Percentiles rank a stretch among this genome's conserved stretches.
Evolutionary conservation across 352 stramenopile genomes (phyloP).

Genomic region (Pythium brachiatum): DNA sequence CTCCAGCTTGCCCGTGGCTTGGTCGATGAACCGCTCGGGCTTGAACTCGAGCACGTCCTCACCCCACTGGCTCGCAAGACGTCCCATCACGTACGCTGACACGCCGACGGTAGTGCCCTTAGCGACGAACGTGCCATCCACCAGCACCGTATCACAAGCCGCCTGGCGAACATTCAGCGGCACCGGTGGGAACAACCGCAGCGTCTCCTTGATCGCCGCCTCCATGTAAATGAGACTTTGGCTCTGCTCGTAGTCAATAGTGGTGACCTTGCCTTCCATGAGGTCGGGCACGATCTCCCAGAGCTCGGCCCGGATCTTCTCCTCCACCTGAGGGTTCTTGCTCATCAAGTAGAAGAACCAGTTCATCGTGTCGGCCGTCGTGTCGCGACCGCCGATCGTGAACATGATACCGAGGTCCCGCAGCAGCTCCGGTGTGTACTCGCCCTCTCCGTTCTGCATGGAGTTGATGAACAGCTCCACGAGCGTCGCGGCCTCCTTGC

Average conservation of each 20-base stretch:
- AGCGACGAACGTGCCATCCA: conserved; percentile 34
- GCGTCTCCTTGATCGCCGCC: conserved; percentile 36
- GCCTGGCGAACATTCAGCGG: conserved; percentile 27
- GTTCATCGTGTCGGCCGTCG: conserved; percentile 39
- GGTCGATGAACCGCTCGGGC: conserved; percentile 32
- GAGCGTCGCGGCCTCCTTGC: conserved; percentile 14
- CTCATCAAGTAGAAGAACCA: conserved; percentile 45
- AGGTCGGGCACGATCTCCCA: conserved; percentile 21
- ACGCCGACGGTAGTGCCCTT: conserved; percentile 28
- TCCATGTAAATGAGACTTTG: conserved; percentile 20
- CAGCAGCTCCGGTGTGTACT: conserved; percentile 25
- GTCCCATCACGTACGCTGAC: conserved; percentile 30
- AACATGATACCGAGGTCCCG: conserved; percentile 49
- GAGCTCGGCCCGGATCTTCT: conserved; percentile 30
- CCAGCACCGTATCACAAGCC: conserved; percentile 30
- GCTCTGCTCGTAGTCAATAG: conserved; percentile 15
- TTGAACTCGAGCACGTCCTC: conserved; percentile 31
- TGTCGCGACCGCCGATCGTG: conserved; percentile 46
- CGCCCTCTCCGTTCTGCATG: conserved; percentile 15
- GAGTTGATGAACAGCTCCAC: conserved; percentile 25
- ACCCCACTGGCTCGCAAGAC: conserved; percentile 31
- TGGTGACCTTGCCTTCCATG: conserved; percentile 2
- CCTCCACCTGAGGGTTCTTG: conserved; percentile 35
- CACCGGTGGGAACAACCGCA: conserved; percentile 35
- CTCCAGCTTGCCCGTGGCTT: conserved; percentile 8